A percentile compares a stretch with the other conserved stretches of the same genome.
These are phyloP conservation scores for Coemansia sp. DNA, from an alignment of 192 early-diverging fungal species.

Conservation along the genomic window DNA sequence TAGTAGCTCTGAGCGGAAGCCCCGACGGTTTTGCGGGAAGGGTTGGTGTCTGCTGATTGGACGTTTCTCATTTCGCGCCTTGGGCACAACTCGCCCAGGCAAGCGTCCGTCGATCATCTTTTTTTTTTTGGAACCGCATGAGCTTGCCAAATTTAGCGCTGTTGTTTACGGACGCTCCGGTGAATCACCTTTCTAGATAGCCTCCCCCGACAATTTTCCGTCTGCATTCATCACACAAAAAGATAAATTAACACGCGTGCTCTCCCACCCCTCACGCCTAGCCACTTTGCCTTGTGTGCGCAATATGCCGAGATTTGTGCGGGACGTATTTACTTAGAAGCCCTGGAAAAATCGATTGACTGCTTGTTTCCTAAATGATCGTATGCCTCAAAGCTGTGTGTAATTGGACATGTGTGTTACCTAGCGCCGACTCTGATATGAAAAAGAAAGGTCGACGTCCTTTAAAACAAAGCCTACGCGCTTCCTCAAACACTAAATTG, in stretches of 20 bases:
- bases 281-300: background rate
- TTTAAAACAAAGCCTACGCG: too few species aligned
- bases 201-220: background rate
- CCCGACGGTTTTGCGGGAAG: background rate
- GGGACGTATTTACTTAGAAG: background rate
- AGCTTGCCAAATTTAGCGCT: background rate
- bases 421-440: background rate
- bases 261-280: background rate
- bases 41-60: background rate
- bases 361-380: background rate
- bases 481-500: too few species aligned
- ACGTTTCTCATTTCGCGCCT: background rate
- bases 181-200: background rate
- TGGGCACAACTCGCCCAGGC: background rate
- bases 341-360: background rate
- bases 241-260: background rate
- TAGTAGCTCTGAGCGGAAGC: background rate
- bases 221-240: background rate
- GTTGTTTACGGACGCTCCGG: background rate
- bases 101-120: background rate
- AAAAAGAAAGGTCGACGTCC: background rate
- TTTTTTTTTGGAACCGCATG: background rate
- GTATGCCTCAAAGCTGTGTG: background rate
- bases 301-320: conserved; percentile 2
- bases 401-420: background rate